Evolutionary conservation across 2,329 filamentous ascomycete genomes (phyloP).

Genomic region (Endothia cerciana): DNA sequence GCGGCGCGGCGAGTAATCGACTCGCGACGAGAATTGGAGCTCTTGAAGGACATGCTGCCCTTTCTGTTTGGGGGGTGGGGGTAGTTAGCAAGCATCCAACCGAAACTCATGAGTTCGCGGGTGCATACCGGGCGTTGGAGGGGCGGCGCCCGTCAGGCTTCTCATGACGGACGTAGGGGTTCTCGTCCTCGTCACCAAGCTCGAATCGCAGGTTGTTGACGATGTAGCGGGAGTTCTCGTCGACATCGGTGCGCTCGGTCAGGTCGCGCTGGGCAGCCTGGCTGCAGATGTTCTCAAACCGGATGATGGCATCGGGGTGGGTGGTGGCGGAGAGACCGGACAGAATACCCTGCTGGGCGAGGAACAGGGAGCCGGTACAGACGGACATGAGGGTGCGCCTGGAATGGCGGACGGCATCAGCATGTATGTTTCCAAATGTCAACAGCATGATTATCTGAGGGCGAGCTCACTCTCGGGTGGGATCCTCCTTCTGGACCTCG

Average conservation of each 20-base stretch:
- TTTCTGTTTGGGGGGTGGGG: conserved; percentile 56
- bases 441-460: not conserved
- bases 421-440: not conserved
- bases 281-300: conserved; percentile 80
- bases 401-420: conserved; percentile 7
- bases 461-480: conserved; percentile 62
- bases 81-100: not conserved
- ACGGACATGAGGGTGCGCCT: conserved; percentile 75
- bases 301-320: conserved; percentile 79
- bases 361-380: conserved; percentile 78
- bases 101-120: not conserved
- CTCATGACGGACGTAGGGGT: conserved; percentile 74
- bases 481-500: conserved; percentile 79
- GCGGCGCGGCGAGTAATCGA: conserved; percentile 78
- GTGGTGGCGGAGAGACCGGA: conserved; percentile 80
- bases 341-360: conserved; percentile 76
- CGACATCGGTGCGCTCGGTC: conserved; percentile 78
- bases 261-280: conserved; percentile 71
- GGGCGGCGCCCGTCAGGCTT: conserved; percentile 69
- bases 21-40: conserved; percentile 74
- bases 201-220: conserved; percentile 92
- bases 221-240: conserved; percentile 81
- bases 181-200: conserved; percentile 78
- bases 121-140: conserved; percentile 61
- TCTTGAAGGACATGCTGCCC: conserved; percentile 81